Evolutionary conservation across 768 basidiomycete species (phyloP), one percentile per base, ranked within the genome.

Genomic region (Dendrothele bispora): DNA sequence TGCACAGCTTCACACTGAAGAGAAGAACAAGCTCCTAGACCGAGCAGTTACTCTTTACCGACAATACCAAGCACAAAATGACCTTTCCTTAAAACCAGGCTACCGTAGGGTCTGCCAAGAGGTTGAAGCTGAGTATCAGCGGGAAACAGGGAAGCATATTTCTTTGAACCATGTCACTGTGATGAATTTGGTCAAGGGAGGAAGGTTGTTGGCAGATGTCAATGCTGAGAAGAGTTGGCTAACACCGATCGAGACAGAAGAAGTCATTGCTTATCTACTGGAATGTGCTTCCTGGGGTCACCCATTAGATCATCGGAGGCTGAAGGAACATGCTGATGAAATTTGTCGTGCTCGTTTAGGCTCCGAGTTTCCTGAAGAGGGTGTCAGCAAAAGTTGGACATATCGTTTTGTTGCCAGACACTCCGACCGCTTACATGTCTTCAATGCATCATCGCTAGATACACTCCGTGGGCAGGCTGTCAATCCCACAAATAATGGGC

Each of bases 361-460:
- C 7, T 43, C 55, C 29, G 27, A 46, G 28, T 72, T 70, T 43
- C 69, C 62, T 5, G 38, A 39, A 10, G 22, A 21, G 7, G 65
- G 70, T 28, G 62, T 73, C 29, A 69, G 72, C 1, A 58, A 60
- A 21, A 60, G 69, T 14, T 75, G 70, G 71, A 65, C 66, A 3
- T n/a, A 51, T 17, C 51, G 57, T 5, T 72, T 71, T 51, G 18
- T 57, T 11, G 46, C 55, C 43, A 57, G 60, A 44, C 61, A 75
- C 48, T 39, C 42, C 2, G 48, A 66, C 17, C 26, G 43, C 5
- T 46, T 76, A 5, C 47, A 57, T n/a, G 46, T 46, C n/a, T 66
- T 56, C 30, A 65, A 66, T 60, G 55, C 66, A 15, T 46, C 49
- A 20, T 48, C 65, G 17, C 61, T 76, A 0, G 72, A 77, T 20